Evolutionary conservation across 805 yeast genomes (phyloP).

Genomic region (Candida sanyiensis): DNA sequence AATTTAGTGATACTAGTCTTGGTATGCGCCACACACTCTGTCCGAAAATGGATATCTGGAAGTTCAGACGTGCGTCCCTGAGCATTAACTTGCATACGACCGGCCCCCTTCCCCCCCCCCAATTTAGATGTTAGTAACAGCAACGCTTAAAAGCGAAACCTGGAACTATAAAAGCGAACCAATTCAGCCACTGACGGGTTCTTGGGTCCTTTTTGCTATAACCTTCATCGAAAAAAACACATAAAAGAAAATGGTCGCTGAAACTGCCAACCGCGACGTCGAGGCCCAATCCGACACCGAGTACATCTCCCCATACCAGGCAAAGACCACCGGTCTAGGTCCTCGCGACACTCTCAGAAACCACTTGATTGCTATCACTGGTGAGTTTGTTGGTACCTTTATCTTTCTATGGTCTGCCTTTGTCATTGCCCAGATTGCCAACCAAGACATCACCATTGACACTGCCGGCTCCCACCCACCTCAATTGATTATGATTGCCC

Average conservation of each 20-base stretch:
- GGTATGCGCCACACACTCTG: no score
- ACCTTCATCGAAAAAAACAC: no score
- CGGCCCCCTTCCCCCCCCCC: no score
- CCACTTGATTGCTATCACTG: slow-evolving; percentile 62
- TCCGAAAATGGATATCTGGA: no score
- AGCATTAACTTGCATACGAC: no score
- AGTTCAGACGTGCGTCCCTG: no score
- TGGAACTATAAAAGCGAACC: no score
- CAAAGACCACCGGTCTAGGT: slow-evolving; percentile 33
- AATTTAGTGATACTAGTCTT: no score
- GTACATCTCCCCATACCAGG: slow-evolving; percentile 35
- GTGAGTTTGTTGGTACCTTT: slow-evolving; percentile 85
- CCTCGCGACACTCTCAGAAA: slow-evolving; percentile 43
- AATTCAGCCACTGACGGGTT: no score
- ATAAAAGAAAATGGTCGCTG: slow-evolving; percentile 12
- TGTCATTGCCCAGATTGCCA: slow-evolving; percentile 79
- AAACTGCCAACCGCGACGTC: slow-evolving; percentile 24
- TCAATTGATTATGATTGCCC: slow-evolving; percentile 70
- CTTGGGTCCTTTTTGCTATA: no score
- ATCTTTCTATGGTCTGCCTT: slow-evolving; percentile 78
- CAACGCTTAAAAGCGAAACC: no score
- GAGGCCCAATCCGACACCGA: slow-evolving; percentile 35
- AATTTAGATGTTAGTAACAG: no score
- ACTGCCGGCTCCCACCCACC: slow-evolving; percentile 50
- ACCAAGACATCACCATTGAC: slow-evolving; percentile 39